A percentile compares a stretch with the other conserved stretches of the same genome.
Conservation (phyloP, 148 eudicot species). For the Amaranthus hypochondriacus region DNA sequence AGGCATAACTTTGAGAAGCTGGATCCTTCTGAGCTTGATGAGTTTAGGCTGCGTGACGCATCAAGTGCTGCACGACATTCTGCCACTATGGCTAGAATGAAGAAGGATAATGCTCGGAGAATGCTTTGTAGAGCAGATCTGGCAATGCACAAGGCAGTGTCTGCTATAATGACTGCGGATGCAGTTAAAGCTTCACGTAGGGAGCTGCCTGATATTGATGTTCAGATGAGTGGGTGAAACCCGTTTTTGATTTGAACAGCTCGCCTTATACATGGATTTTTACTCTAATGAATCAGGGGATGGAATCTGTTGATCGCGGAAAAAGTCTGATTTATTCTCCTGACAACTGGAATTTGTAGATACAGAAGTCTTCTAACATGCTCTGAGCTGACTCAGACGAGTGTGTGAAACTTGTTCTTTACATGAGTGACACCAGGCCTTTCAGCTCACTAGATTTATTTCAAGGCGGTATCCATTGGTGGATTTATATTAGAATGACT, state of each 20-base stretch:
- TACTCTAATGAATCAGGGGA: constrained; percentile 6
- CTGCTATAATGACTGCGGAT: constrained; percentile 79
- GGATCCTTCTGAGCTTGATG: constrained; percentile 64
- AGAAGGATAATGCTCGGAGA: constrained; percentile 78
- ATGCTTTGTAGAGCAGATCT: constrained; percentile 73
- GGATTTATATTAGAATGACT: constrained; percentile 6
- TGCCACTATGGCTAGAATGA: constrained; percentile 61
- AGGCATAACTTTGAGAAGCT: constrained; percentile 47
- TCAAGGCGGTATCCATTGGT: constrained; percentile 9
- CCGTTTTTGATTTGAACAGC: constrained; percentile 1
- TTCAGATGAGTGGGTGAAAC: constrained; percentile 24
- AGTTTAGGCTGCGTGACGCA: constrained; percentile 80
- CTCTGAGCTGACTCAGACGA: constrained; percentile 22
- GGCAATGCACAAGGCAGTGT: constrained; percentile 84
- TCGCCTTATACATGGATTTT: background rate
- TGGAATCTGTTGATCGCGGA: background rate
- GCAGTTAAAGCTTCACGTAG: constrained; percentile 54
- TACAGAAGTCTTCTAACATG: constrained; percentile 22
- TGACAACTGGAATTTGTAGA: constrained; percentile 16
- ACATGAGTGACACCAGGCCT: constrained; percentile 9
- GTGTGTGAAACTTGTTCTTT: constrained; percentile 13
- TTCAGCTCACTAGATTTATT: constrained; percentile 14
- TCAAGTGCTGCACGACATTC: constrained; percentile 77
- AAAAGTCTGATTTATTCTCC: background rate
- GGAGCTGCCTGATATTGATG: constrained; percentile 27